Percentiles rank a stretch among this genome's conserved stretches.
Evolutionary conservation across 1,284 basidiomycete species (phyloP).

Genomic region (Mycosarcoma maydis): DNA sequence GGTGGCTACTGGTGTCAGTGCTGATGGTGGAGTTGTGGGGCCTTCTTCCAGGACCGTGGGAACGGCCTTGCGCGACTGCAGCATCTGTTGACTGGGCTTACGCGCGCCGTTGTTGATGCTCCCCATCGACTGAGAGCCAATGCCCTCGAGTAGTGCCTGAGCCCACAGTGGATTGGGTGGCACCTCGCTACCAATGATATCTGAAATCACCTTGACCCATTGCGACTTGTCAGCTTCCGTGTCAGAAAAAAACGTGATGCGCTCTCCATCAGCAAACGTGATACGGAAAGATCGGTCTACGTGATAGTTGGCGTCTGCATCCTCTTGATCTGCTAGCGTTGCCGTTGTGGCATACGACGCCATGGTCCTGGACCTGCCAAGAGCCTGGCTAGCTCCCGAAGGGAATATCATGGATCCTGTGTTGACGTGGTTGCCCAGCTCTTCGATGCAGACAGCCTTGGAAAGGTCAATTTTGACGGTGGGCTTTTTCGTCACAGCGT

Average conservation of each 20-base stretch:
- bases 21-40: constrained; percentile 12
- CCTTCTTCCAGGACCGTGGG: constrained; percentile 33
- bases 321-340: constrained; percentile 61
- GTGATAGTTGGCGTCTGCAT: constrained; percentile 75
- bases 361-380: constrained; percentile 33
- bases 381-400: constrained; percentile 21
- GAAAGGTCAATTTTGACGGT: constrained; percentile 90
- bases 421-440: constrained; percentile 73
- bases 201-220: constrained; percentile 75
- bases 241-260: constrained; percentile 90
- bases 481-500: constrained; percentile 90
- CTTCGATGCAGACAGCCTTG: constrained; percentile 80
- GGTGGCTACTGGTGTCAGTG: not conserved
- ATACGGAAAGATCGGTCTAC: constrained; percentile 86
- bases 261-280: constrained; percentile 80
- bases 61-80: constrained; percentile 27
- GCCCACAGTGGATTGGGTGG: constrained; percentile 62
- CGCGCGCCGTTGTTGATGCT: not conserved
- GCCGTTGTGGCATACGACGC: constrained; percentile 28
- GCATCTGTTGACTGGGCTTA: constrained; percentile 29
- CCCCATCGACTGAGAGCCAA: constrained; percentile 1
- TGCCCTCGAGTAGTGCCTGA: constrained; percentile 31
- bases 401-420: constrained; percentile 35
- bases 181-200: constrained; percentile 48
- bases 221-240: constrained; percentile 84